Conservation (phyloP, 2,329 filamentous ascomycete species). For the Penicillium sp. region DNA sequence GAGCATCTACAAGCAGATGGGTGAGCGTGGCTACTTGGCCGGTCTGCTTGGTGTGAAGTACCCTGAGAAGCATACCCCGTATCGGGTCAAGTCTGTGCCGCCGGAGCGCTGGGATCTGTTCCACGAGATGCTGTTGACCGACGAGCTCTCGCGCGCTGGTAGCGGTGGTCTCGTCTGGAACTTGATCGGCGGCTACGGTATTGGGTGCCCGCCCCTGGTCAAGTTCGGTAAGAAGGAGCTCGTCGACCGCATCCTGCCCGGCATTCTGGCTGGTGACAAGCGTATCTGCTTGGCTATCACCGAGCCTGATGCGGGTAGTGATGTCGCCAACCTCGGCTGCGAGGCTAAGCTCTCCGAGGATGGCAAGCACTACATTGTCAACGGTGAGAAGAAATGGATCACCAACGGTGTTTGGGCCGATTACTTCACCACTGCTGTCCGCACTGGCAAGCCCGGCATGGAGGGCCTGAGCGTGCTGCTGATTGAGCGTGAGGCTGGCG, state of each 20-base stretch:
- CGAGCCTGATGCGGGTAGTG: constrained; percentile 90
- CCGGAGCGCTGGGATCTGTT: constrained; percentile 96
- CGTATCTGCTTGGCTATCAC: constrained; percentile 97
- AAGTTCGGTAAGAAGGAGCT: constrained; percentile 88
- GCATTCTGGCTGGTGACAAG: constrained; percentile 88
- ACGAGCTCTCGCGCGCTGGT: constrained; percentile 85
- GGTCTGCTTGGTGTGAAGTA: constrained; percentile 81
- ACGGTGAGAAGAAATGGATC: constrained; percentile 99
- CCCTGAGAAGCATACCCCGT: constrained; percentile 71
- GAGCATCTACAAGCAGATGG: constrained; percentile 93
- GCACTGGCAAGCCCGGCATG: constrained; percentile 87
- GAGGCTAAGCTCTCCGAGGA: constrained; percentile 94
- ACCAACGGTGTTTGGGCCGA: constrained; percentile 97
- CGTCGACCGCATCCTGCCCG: constrained; percentile 84
- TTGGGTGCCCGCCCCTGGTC: constrained; percentile 86
- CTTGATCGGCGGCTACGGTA: constrained; percentile 92
- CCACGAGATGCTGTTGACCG: constrained; percentile 94
- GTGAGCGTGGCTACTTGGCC: constrained; percentile 85
- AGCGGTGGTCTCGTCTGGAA: constrained; percentile 98
- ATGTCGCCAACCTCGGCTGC: constrained; percentile 93
- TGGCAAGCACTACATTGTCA: constrained; percentile 99
- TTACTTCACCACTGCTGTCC: constrained; percentile 96
- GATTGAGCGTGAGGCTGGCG: constrained; percentile 81
- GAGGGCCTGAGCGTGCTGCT: constrained; percentile 88
- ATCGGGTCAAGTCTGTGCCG: constrained; percentile 73